A percentile compares a stretch with the other conserved stretches of the same genome.
Conservation (phyloP, 345 rosid genomes). For the Eucalyptus decipiens region DNA sequence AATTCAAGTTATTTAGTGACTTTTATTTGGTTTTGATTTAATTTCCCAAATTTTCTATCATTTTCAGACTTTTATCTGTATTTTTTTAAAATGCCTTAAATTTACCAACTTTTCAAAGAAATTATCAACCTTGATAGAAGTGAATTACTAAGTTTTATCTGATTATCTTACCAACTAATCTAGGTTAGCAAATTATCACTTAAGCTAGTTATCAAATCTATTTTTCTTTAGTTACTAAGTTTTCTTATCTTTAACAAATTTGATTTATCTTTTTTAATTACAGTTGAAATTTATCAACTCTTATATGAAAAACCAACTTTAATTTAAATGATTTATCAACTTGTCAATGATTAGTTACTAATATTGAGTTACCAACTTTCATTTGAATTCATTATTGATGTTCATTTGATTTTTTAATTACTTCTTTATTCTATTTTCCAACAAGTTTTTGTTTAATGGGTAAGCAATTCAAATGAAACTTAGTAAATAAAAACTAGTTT, state of each 20-base stretch:
- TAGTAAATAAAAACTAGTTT: neutral
- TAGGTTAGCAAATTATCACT: neutral
- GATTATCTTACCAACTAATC: neutral
- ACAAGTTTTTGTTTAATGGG: neutral
- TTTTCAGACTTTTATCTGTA: neutral
- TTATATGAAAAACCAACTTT: neutral
- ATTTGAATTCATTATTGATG: neutral
- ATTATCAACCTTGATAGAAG: neutral
- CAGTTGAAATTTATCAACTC: neutral
- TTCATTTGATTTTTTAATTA: neutral
- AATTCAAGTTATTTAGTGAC: neutral
- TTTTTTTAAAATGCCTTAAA: neutral
- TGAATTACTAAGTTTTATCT: neutral
- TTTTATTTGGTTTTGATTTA: neutral
- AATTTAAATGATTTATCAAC: neutral
- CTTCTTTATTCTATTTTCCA: neutral
- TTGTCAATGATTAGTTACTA: neutral
- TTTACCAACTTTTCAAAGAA: neutral
- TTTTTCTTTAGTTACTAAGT: neutral
- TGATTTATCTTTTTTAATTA: neutral
- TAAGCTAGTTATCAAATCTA: neutral
- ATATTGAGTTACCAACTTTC: neutral
- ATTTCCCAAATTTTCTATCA: neutral
- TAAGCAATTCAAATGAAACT: neutral
- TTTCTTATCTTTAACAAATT: neutral